These are phyloP conservation scores for Exophiala viscosa DNA, from an alignment of 2,329 filamentous ascomycete species.

Conservation along the genomic window DNA sequence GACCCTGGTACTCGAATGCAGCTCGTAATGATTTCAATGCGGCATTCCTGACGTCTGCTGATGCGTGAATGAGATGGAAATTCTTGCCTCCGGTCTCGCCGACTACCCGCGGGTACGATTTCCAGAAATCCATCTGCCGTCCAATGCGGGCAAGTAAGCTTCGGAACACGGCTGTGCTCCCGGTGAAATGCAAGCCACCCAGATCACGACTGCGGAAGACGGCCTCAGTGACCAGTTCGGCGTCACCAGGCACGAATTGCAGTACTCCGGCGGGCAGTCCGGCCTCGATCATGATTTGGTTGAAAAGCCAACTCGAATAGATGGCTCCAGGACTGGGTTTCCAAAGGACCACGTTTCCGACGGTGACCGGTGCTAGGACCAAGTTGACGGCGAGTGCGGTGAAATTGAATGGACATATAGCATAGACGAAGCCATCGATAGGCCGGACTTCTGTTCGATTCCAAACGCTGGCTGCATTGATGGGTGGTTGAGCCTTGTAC, in stretches of 20 bases:
- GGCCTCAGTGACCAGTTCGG: constrained; percentile 74
- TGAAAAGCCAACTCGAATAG: constrained; percentile 84
- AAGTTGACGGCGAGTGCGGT: constrained; percentile 91
- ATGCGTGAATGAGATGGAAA: constrained; percentile 77
- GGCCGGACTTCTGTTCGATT: constrained; percentile 86
- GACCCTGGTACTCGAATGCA: constrained; percentile 86
- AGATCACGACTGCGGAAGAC: constrained; percentile 76
- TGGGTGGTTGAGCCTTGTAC: constrained; percentile 71
- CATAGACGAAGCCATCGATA: constrained; percentile 93
- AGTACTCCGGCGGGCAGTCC: constrained; percentile 86
- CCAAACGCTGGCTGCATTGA: constrained; percentile 80
- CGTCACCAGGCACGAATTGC: constrained; percentile 87
- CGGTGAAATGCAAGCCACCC: constrained; percentile 90
- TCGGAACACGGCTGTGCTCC: constrained; percentile 87
- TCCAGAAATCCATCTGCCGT: constrained; percentile 74
- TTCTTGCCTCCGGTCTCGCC: constrained; percentile 90
- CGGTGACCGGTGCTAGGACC: constrained; percentile 73
- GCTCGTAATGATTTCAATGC: constrained; percentile 78
- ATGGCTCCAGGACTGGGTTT: constrained; percentile 91
- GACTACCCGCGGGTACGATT: constrained; percentile 80
- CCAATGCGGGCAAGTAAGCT: constrained; percentile 84
- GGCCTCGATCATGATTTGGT: constrained; percentile 86
- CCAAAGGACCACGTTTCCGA: constrained; percentile 95
- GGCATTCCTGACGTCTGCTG: constrained; percentile 74
- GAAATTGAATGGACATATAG: constrained; percentile 94